Base-by-base conservation (phyloP, 371 early-diverging fungal species). In the Rhizomucor pusillus region DNA sequence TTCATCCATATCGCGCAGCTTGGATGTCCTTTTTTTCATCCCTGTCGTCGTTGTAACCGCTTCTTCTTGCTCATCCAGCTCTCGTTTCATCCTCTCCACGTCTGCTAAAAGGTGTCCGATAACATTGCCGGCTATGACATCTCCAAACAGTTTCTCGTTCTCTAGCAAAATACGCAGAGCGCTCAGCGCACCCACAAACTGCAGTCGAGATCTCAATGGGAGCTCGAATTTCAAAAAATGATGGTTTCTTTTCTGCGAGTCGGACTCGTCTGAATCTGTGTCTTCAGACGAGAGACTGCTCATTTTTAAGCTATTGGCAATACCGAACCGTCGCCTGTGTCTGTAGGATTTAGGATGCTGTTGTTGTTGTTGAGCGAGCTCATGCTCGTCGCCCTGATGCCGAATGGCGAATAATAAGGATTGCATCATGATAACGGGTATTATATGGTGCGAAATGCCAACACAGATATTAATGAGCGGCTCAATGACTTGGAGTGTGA, bases 131-230 rank as follows among this genome's bases (percentile, higher is more conserved):
- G 54, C 52, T 1, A 67, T 19, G 4, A 71, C 51, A 18, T 53
- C 60, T 16, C 64, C 56, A 10, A 63, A 60, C 14, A 75, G 43
- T 16, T 67, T 63, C 11, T 63, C 65, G 41, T 75, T 75, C 48
- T 69, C 76, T 13, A 69, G 19, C n/a, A 75, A 35, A 2, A 75
- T 64, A 9, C 66, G 65, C n/a, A 75, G 58, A 0, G 73, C 64
- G 35, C 68, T 63, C n/a, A 72, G 22, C 24, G 70, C 66, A 11
- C 73, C 72, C 9, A 62, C 54, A 19, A 73, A 46, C 41, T 63
- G 63, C 9, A 63, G 33, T 9, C 65, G 56, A 1, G 60, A 44
- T 0, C 49, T 37, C 5, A 49, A 10, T 2, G 74, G 65, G 0
- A 73, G 20, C 20, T 65, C 65, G 24, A 65, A 67, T 7, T 65